Evolutionary conservation across 2,329 filamentous ascomycete genomes (phyloP).

Genomic region (Sordariomycetes sp.): DNA sequence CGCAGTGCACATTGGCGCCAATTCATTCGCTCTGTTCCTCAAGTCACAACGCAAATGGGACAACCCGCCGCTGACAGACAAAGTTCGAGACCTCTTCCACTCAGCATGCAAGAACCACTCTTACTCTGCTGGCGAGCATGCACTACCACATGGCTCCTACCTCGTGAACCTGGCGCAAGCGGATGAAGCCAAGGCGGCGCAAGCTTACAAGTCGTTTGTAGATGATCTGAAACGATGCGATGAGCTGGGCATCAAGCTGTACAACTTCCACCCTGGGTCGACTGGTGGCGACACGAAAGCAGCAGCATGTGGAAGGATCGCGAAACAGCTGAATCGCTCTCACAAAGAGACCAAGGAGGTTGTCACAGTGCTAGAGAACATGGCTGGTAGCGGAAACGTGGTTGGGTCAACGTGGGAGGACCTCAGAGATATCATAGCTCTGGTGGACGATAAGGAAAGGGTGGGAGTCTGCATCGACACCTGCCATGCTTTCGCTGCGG

Average conservation of each 20-base stretch:
- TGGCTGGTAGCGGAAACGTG: conserved; percentile 84
- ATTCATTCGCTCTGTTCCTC: conserved; percentile 88
- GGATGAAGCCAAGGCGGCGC: conserved; percentile 68
- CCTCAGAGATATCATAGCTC: conserved; percentile 71
- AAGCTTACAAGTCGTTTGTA: conserved; percentile 78
- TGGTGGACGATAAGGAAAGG: conserved; percentile 70
- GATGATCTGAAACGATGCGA: conserved; percentile 86
- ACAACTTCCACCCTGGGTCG: conserved; percentile 95
- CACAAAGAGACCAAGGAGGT: conserved; percentile 69
- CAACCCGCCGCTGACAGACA: conserved; percentile 65
- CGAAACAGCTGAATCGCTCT: conserved; percentile 71
- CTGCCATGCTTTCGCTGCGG: conserved; percentile 90
- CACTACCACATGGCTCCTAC: conserved; percentile 91
- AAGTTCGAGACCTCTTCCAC: conserved; percentile 61
- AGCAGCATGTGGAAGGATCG: conserved; percentile 70
- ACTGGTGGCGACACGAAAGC: conserved; percentile 58
- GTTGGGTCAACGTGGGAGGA: conserved; percentile 83
- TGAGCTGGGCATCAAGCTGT: conserved; percentile 75
- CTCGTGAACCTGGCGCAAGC: conserved; percentile 90
- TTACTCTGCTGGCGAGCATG: conserved; percentile 63
- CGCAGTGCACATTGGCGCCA: conserved; percentile 72
- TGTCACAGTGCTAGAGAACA: conserved; percentile 84
- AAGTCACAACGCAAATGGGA: conserved; percentile 96
- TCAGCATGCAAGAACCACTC: conserved; percentile 56
- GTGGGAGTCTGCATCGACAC: conserved; percentile 96